Conservation (phyloP, 371 early-diverging fungal species). For the Mortierella sp. region DNA sequence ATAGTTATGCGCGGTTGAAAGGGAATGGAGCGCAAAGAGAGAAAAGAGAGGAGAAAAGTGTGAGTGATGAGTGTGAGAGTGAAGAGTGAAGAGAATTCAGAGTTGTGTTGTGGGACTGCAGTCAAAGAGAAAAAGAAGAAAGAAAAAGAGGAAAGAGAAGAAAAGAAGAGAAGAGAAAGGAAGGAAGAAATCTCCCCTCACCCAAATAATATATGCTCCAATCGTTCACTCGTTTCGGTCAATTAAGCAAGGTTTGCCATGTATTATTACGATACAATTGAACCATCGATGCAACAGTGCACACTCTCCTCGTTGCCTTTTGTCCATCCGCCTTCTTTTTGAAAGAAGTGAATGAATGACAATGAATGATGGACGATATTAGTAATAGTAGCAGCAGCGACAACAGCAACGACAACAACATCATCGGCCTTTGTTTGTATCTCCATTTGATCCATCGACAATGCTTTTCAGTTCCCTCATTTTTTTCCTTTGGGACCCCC, state of each 20-base stretch:
- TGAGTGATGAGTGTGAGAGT: neutral
- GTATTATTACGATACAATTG: too few species aligned
- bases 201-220: neutral
- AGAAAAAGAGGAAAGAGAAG: neutral
- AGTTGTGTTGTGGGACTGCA: neutral
- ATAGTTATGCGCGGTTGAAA: neutral
- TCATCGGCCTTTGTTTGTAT: too few species aligned
- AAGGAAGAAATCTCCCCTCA: neutral
- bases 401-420: too few species aligned
- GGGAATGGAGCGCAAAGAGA: neutral
- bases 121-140: neutral
- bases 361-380: too few species aligned
- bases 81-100: neutral
- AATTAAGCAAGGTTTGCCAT: constrained; percentile 8
- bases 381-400: too few species aligned
- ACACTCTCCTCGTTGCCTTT: too few species aligned
- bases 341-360: too few species aligned
- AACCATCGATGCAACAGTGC: too few species aligned
- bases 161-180: neutral
- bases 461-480: too few species aligned
- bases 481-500: too few species aligned
- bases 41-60: neutral
- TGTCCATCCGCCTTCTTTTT: too few species aligned
- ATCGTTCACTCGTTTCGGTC: neutral
- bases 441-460: too few species aligned